Evolutionary conservation across 2,329 filamentous ascomycete genomes (phyloP), one percentile per base, ranked within the genome.

Genomic region (Pestalotiopsis sp.): DNA sequence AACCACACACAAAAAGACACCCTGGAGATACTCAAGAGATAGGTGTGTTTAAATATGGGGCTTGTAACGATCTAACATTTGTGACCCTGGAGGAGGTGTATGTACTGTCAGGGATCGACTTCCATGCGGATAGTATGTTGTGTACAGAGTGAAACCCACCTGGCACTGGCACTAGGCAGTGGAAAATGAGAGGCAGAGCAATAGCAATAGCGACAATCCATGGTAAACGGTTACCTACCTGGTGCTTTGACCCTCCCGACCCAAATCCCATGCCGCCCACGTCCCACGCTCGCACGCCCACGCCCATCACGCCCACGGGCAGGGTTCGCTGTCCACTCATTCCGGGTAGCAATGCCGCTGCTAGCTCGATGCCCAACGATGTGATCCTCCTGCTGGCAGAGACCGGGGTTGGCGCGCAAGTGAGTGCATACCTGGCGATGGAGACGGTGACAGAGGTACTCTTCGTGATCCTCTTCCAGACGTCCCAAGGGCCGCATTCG

Each of bases 331-430:
- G 68, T 69, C 69, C 56, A 39, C 68, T 70, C 68, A 73, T 71
- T 72, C 71, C 70, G 70, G 73, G 72, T 74, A 76, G 69, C 67
- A 66, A 70, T 69, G 70, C 71, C 72, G 70, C 70, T 64, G 64
- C 68, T 70, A 70, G 68, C 63, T 68, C 67, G 39, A 66, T 67
- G 67, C 66, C 66, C 71, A 74, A 72, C 74, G 71, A 67, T 71
- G 69, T 69, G 66, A 73, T 74, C 68, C 68, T 57, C n/a, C 58
- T 36, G 31, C 45, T 57, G 13, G 52, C 17, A 23, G 25, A 25
- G 25, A 23, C 39, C n/a, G 14, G 49, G 23, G 31, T 66, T 57
- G 27, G 45, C 45, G 45, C 20, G 45, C 45, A 9, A 52, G 31
- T n/a, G 58, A 31, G 31, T 60, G 58, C 25, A 60, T 31, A 23